Percentiles rank a stretch among this genome's conserved stretches.
These are phyloP conservation scores for Sporothrix humicola DNA, from an alignment of 2,329 filamentous ascomycete genomes.

Conservation along the genomic window DNA sequence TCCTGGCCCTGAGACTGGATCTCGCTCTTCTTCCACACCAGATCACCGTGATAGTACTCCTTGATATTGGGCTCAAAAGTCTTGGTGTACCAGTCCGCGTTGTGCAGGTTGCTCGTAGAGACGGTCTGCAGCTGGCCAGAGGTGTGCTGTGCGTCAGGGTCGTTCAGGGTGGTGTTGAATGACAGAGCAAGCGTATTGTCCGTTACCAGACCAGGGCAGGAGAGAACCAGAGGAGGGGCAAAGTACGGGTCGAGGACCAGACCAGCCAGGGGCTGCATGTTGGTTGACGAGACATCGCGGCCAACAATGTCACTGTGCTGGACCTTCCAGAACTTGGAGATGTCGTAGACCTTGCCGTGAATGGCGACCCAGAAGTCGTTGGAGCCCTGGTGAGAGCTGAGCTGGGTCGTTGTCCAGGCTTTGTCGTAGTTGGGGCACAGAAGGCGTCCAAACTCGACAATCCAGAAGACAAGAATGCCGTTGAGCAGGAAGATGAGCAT, in stretches of 20 bases:
- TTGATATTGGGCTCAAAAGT: constrained; percentile 80
- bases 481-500: constrained; percentile 83
- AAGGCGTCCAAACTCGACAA: constrained; percentile 81
- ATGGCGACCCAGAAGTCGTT: constrained; percentile 87
- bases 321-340: constrained; percentile 82
- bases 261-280: constrained; percentile 81
- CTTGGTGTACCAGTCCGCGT: constrained; percentile 75
- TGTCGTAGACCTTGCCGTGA: constrained; percentile 88
- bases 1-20: constrained; percentile 70
- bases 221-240: constrained; percentile 72
- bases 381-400: constrained; percentile 70
- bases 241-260: constrained; percentile 85
- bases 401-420: constrained; percentile 76
- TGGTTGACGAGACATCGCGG: constrained; percentile 59
- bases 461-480: constrained; percentile 85
- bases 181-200: constrained; percentile 61
- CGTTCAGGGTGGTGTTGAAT: constrained; percentile 67
- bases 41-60: constrained; percentile 83
- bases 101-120: constrained; percentile 61
- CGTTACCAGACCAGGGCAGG: constrained; percentile 75
- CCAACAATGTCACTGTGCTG: constrained; percentile 79
- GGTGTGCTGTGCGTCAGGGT: constrained; percentile 66
- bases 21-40: constrained; percentile 70
- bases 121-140: constrained; percentile 69
- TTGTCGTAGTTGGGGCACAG: constrained; percentile 93